A percentile compares a stretch with the other conserved stretches of the same genome.
Evolutionary conservation across 345 rosid genomes (phyloP).

Genomic region (Boechera divaricarpa): DNA sequence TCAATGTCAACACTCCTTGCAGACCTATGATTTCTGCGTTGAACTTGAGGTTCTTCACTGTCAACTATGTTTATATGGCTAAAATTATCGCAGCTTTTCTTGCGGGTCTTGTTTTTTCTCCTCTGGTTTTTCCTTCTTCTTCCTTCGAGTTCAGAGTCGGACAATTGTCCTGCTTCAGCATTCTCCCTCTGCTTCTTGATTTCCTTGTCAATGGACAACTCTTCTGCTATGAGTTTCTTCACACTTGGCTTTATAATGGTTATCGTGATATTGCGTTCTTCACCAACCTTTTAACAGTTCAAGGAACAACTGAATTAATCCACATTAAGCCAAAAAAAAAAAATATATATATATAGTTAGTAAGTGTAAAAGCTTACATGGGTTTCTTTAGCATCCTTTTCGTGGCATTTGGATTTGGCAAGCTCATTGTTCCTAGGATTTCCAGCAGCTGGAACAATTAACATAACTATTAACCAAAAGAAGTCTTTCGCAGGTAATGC

Average conservation of each 20-base stretch:
- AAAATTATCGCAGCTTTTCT: conserved; percentile 60
- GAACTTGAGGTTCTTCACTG: conserved; percentile 46
- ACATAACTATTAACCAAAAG: conserved; percentile 14
- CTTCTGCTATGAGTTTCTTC: conserved; percentile 94
- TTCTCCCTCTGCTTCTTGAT: conserved; percentile 49
- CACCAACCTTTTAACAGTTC: conserved; percentile 55
- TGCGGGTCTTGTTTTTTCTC: conserved; percentile 56
- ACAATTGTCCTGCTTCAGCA: conserved; percentile 53
- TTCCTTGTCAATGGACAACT: conserved; percentile 60
- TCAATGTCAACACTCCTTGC: conserved; percentile 56
- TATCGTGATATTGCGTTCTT: conserved; percentile 50
- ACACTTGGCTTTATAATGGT: conserved; percentile 68
- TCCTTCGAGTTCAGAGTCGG: conserved; percentile 56
- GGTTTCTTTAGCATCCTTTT: conserved; percentile 51
- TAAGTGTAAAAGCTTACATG: conserved; percentile 52
- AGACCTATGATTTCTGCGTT: conserved; percentile 44
- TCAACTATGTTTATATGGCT: conserved; percentile 49
- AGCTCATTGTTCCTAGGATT: conserved; percentile 48
- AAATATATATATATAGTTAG: background rate
- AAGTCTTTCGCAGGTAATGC: background rate
- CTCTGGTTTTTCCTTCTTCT: conserved; percentile 55
- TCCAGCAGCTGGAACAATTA: conserved; percentile 49
- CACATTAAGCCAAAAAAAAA: background rate
- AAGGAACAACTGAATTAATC: conserved; percentile 37
- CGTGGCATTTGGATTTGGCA: conserved; percentile 40